phyloP scores from a whole-genome alignment of 1,284 basidiomycete species.

The Chondrostereum purpureum region DNA sequence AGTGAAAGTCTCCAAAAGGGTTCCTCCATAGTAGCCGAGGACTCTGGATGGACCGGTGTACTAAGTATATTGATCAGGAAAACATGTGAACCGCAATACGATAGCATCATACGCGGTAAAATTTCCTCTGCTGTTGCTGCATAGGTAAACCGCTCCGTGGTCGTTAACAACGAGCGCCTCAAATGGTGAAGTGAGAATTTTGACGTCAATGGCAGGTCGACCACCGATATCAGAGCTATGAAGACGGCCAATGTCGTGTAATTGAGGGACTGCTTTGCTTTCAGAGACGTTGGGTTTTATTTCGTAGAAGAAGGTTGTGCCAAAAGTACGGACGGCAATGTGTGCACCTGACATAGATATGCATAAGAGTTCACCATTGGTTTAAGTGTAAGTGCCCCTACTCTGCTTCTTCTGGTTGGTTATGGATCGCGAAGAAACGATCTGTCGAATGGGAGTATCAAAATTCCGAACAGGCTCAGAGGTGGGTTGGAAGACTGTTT shows the following conservation, averaged over 20 bases:
- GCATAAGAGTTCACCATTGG: too few species aligned
- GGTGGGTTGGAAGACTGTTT: constrained; percentile 34
- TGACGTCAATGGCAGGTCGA: constrained; percentile 39
- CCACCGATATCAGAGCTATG: constrained; percentile 33
- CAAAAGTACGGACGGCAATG: constrained; percentile 34
- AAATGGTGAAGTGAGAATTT: constrained; percentile 22
- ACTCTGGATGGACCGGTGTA: background rate
- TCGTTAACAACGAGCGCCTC: constrained; percentile 36
- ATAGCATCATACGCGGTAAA: constrained; percentile 23
- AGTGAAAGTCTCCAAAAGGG: constrained; percentile 28
- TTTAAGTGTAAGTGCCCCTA: background rate
- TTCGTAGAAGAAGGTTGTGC: constrained; percentile 25
- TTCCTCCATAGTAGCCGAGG: constrained; percentile 12
- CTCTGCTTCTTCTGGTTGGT: background rate
- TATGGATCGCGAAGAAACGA: constrained; percentile 24
- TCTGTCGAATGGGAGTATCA: constrained; percentile 51
- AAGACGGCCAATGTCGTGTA: constrained; percentile 28
- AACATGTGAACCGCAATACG: background rate
- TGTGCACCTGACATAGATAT: constrained; percentile 23
- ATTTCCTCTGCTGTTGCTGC: constrained; percentile 21
- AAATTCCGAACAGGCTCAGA: constrained; percentile 38
- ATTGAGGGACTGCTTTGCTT: constrained; percentile 5
- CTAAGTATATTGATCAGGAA: constrained; percentile 1
- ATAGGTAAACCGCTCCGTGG: constrained; percentile 37
- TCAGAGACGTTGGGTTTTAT: constrained; percentile 14